These are phyloP conservation scores for Cystobasidium ongulense DNA, from an alignment of 768 basidiomycete species.

Conservation along the genomic window DNA sequence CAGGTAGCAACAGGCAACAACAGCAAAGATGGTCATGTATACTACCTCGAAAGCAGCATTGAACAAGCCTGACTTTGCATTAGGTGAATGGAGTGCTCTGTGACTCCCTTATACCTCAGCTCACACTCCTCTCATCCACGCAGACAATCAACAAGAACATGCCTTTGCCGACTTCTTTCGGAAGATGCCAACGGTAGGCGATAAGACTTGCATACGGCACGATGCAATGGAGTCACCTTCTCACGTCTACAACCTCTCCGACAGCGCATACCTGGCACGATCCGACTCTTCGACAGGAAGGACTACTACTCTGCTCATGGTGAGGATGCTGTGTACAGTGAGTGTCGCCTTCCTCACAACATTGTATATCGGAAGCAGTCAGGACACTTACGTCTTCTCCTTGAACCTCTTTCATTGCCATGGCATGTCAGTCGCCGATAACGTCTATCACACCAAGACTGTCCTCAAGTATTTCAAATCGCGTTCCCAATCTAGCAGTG, in stretches of 20 bases:
- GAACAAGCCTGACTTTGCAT: constrained; percentile 12
- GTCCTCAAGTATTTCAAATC: constrained; percentile 73
- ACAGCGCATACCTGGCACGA: constrained; percentile 55
- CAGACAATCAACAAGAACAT: constrained; percentile 62
- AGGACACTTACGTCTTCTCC: background rate
- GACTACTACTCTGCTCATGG: constrained; percentile 40
- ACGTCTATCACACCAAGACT: constrained; percentile 76
- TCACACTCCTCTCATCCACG: background rate
- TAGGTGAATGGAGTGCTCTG: constrained; percentile 3
- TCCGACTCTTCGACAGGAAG: constrained; percentile 74
- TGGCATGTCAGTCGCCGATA: constrained; percentile 40
- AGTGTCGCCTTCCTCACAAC: background rate
- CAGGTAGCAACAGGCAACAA: background rate
- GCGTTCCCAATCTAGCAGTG: constrained; percentile 30
- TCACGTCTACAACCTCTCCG: background rate
- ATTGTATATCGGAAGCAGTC: background rate
- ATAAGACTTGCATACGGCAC: background rate
- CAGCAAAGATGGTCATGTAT: constrained; percentile 28
- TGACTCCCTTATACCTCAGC: background rate
- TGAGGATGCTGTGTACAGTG: constrained; percentile 28
- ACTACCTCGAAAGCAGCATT: background rate
- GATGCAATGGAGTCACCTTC: background rate
- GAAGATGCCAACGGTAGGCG: constrained; percentile 45
- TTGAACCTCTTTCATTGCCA: background rate
- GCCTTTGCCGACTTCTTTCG: constrained; percentile 59